Evolutionary conservation across 306 rosid genomes (phyloP), one percentile per base, ranked within the genome.

Genomic region (Aeschynomene evenia): DNA sequence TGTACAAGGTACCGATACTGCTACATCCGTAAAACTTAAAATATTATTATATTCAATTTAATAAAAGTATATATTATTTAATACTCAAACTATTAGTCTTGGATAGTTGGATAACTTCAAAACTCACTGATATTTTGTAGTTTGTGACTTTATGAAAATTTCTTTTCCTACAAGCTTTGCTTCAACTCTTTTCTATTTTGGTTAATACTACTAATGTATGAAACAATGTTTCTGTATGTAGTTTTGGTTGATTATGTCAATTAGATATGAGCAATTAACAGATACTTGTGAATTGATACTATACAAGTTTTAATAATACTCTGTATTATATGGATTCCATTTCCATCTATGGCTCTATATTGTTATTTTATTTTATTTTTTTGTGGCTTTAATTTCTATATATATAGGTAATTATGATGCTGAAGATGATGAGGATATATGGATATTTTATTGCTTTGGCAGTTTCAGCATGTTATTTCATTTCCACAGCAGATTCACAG

Each of bases 361-460:
- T n/a, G n/a, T 34, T 45, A 9, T 45, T 45, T 5, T 45, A 14
- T 11, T 37, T 37, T n/a, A n/a, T 14, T 68, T 37, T 51, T 70
- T 9, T 52, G 33, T 19, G 49, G 39, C 1, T 78, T 58, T 68
- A 2, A n/a, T n/a, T 28, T 28, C 31, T 28, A 28, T 4, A 4
- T 1, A 28, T 4, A 4, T 21, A 81, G 84, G 77, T 60, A 55
- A 63, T 26, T 60, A 66, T 68, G 77, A 86, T 91, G 91, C 39
- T 23, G 72, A 68, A 37, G 76, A 50, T 68, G 70, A 78, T 8
- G 13, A 43, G 83, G 71, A 43, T 74, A 70, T 52, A 64, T 77
- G 90, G 72, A 63, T 82, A 52, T n/a, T n/a, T n/a, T n/a, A n/a
- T n/a, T 68, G 76, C 65, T 37, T 43, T 89, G 71, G 80, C 79